Evolutionary conservation across 768 basidiomycete species (phyloP), one percentile per base, ranked within the genome.

Genomic region (Tephrocybe sp.): DNA sequence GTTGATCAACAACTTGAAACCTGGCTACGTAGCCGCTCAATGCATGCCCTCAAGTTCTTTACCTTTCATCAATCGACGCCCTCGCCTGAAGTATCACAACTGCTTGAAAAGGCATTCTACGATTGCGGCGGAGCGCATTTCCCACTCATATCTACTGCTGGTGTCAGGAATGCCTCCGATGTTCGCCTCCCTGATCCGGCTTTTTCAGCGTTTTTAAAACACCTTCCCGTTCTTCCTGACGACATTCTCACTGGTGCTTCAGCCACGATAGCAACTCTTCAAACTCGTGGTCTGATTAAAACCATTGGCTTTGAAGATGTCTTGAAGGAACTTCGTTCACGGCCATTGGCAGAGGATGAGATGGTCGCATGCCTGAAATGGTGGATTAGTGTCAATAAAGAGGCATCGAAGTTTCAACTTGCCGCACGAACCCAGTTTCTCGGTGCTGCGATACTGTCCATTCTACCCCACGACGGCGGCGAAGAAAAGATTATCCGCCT

Each of bases 1-100:
- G 65, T 69, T 41, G 68, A 77, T 48, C 54, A 62, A 32, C 76
- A 83, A 36, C 53, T 80, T 18, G 72, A 74, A 43, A 59, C 65
- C 15, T 76, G 79, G 71, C 65, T 94, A 9, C 75, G 75, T 19
- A 66, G 67, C 21, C 79, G 87, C 13, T 85, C 83, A 12, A 67
- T 92, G 15, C 96, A 98, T 58, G 79, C 86, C 5, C 73, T 97
- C 44, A 83, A 82, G 51, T 97, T 97, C 71, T 98, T 97, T 73
- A 87, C 90, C 1, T 98, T 92, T 67, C 80, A 84, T 55, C 71
- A 78, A 2, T 96, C 96, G 0, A 96, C 96, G 0, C 96, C 96
- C 1, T 92, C 89, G 0, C 64, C 82, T 1, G 80, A 89, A 39
- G 89, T 98, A 25, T 85, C 91, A 0, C 69, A 67, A 9, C 66